Percentiles rank a stretch among this genome's conserved stretches.
phyloP scores from a whole-genome alignment of 2,329 filamentous ascomycete species.

The Trichoderma pleuroti region DNA sequence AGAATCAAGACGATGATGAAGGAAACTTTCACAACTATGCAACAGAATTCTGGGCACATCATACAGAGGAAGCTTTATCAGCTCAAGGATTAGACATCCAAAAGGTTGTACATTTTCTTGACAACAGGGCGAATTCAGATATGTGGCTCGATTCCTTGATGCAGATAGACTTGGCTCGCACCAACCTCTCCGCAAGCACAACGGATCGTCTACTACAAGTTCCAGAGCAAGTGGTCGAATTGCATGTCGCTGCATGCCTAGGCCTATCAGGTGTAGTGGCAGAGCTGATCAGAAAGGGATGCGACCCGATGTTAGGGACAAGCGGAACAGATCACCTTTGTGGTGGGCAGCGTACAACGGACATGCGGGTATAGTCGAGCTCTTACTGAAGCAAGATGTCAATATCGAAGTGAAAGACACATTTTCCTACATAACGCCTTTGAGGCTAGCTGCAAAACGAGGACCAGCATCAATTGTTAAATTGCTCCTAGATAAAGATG shows the following conservation, averaged over 20 bases:
- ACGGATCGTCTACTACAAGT: constrained; percentile 29
- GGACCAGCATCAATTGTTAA: rapidly evolving
- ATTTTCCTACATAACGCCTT: not conserved
- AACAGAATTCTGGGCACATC: not conserved
- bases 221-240: not conserved
- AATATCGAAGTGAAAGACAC: not conserved
- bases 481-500: not conserved
- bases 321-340: not conserved
- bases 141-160: not conserved
- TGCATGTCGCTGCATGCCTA: not conserved
- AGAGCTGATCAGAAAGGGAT: not conserved
- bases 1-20: too few relatives aligned
- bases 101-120: not conserved
- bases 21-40: not conserved
- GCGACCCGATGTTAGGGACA: not conserved
- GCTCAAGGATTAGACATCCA: not conserved
- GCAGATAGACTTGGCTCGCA: not conserved
- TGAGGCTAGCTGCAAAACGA: not conserved
- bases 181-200: not conserved
- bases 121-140: too few relatives aligned
- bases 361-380: not conserved
- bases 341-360: not conserved
- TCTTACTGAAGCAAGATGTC: not conserved
- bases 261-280: not conserved
- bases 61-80: not conserved